Evolutionary conservation across 352 stramenopile species (phyloP).

Genomic region (Pythium coloratum): DNA sequence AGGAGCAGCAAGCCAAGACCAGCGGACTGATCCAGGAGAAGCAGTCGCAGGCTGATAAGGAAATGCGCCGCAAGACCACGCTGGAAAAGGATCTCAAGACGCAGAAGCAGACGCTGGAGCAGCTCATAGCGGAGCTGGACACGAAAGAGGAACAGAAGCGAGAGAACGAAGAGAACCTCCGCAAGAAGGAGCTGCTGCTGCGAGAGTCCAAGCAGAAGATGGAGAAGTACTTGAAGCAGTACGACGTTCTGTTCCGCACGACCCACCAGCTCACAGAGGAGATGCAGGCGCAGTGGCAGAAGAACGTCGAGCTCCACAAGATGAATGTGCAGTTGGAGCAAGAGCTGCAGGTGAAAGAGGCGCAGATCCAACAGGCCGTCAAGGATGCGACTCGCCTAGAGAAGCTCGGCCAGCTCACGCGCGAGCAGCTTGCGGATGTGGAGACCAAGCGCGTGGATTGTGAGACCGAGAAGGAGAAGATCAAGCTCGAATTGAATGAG

Average conservation of each 20-base stretch:
- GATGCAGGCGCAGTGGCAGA: constrained; percentile 83
- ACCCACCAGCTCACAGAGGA: constrained; percentile 74
- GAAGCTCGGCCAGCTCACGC: constrained; percentile 70
- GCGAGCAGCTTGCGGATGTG: constrained; percentile 72
- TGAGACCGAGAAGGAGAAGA: constrained; percentile 65
- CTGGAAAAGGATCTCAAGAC: constrained; percentile 73
- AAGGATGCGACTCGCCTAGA: constrained; percentile 73
- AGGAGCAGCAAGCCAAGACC: constrained; percentile 49
- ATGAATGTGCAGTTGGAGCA: constrained; percentile 67
- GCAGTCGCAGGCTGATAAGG: constrained; percentile 56
- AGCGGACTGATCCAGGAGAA: constrained; percentile 59
- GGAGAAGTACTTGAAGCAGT: constrained; percentile 88
- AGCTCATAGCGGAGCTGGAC: constrained; percentile 38
- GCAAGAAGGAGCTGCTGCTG: constrained; percentile 71
- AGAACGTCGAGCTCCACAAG: constrained; percentile 82
- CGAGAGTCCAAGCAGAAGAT: constrained; percentile 85
- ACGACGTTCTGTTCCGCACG: constrained; percentile 80
- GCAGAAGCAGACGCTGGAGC: constrained; percentile 66
- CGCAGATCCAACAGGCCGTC: constrained; percentile 52
- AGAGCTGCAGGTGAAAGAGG: constrained; percentile 47
- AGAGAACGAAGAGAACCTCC: constrained; percentile 59
- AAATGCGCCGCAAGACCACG: constrained; percentile 57
- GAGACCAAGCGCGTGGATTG: constrained; percentile 56
- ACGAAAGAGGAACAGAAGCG: constrained; percentile 46
- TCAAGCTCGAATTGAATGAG: constrained; percentile 61